Percentiles rank a stretch among this genome's conserved stretches.
These are phyloP conservation scores for Tarenaya hassleriana DNA, from an alignment of 345 rosid genomes.

Conservation along the genomic window DNA sequence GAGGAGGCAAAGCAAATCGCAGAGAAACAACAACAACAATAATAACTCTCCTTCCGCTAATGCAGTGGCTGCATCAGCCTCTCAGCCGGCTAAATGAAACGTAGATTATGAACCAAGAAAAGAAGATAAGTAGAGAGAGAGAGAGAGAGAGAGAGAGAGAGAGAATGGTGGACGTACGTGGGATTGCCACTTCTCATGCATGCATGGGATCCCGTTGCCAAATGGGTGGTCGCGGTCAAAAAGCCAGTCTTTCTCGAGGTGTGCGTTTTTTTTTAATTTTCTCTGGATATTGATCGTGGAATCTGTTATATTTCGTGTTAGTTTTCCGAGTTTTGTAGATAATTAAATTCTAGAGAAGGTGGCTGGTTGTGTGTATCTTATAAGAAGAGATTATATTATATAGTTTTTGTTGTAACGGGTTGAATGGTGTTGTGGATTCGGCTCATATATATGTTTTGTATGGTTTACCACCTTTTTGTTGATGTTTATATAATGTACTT, in stretches of 20 bases:
- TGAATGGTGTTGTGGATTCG: too few relatives aligned
- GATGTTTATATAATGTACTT: too few relatives aligned
- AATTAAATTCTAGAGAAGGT: too few relatives aligned
- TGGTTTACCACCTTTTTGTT: too few relatives aligned
- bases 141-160: conserved; percentile 4
- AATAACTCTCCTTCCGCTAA: conserved; percentile 38
- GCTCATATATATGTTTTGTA: too few relatives aligned
- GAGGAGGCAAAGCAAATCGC: conserved; percentile 67
- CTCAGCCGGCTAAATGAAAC: conserved; percentile 24
- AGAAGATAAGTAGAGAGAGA: conserved; percentile 1
- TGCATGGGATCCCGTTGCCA: conserved; percentile 38
- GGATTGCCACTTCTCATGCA: conserved; percentile 35
- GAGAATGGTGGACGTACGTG: conserved; percentile 12
- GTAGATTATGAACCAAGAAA: conserved; percentile 13
- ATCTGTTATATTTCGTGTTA: too few relatives aligned
- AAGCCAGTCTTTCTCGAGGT: conserved; percentile 16
- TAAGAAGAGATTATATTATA: too few relatives aligned
- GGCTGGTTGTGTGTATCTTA: too few relatives aligned
- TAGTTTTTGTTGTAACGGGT: too few relatives aligned
- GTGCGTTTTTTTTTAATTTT: conserved; percentile 5
- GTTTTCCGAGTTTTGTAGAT: too few relatives aligned
- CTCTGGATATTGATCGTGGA: too few relatives aligned
- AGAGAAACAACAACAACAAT: conserved; percentile 41
- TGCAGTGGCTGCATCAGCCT: conserved; percentile 23
- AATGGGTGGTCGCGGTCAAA: conserved; percentile 24